Conservation (phyloP, 208 protist genomes). For the Leishmania arabica region DNA sequence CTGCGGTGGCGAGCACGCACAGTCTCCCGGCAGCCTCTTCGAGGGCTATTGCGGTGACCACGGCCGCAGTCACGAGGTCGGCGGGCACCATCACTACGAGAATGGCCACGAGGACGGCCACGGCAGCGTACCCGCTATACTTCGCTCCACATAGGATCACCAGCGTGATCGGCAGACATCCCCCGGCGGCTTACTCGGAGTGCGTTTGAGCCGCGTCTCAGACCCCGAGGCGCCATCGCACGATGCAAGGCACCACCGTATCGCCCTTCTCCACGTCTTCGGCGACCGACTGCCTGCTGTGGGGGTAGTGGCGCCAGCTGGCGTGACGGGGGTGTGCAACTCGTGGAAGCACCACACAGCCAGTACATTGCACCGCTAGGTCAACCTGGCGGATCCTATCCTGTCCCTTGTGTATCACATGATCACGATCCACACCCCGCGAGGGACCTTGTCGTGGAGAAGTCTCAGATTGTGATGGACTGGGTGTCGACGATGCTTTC, state of each 20-base stretch:
- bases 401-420: slow-evolving; percentile 15
- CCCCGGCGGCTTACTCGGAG: slow-evolving; percentile 16
- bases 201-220: slow-evolving; percentile 17
- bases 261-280: slow-evolving; percentile 28
- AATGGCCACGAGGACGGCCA: slow-evolving; percentile 10
- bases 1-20: slow-evolving; percentile 22
- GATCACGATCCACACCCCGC: slow-evolving; percentile 25
- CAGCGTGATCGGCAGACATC: slow-evolving; percentile 2
- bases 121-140: neutral
- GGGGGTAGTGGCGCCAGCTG: slow-evolving; percentile 13
- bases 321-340: slow-evolving; percentile 17
- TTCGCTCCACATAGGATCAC: neutral
- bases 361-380: slow-evolving; percentile 25
- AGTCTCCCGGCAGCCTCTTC: slow-evolving; percentile 19
- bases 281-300: slow-evolving; percentile 22
- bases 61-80: neutral
- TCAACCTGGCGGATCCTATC: slow-evolving; percentile 22
- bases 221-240: slow-evolving; percentile 21
- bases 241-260: slow-evolving; percentile 21
- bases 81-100: slow-evolving; percentile 4
- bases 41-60: neutral
- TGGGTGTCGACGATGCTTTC: slow-evolving; percentile 22
- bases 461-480: slow-evolving; percentile 23
- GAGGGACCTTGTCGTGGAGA: slow-evolving; percentile 21
- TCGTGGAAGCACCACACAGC: slow-evolving; percentile 19